Conservation (phyloP, 2,329 filamentous ascomycete species). For the Ophiostoma ips region DNA sequence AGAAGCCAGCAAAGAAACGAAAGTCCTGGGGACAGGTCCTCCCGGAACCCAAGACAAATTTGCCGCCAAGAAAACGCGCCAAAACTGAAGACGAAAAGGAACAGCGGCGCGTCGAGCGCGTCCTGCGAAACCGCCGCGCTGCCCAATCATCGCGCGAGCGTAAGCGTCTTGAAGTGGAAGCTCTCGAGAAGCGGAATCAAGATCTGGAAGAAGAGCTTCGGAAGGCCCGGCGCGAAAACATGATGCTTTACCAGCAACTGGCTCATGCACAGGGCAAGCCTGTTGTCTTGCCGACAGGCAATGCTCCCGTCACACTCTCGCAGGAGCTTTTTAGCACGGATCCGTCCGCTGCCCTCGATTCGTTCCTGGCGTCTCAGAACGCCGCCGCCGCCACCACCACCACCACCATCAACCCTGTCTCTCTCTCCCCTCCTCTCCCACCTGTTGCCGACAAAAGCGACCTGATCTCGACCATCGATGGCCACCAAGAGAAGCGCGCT, state of each 20-base stretch:
- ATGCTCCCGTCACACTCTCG: slow-evolving; percentile 38
- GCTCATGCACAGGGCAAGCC: slow-evolving; percentile 32
- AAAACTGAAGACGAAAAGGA: slow-evolving; percentile 99
- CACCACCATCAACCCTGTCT: slow-evolving; percentile 44
- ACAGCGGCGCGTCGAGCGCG: slow-evolving; percentile 90
- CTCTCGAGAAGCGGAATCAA: slow-evolving; percentile 61
- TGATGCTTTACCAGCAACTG: slow-evolving; percentile 35
- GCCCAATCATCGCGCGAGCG: slow-evolving; percentile 94
- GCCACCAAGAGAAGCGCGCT: neutral
- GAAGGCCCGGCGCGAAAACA: slow-evolving; percentile 25
- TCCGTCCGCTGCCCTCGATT: slow-evolving; percentile 24
- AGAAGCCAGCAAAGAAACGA: slow-evolving; percentile 78
- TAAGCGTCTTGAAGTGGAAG: slow-evolving; percentile 78
- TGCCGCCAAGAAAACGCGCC: slow-evolving; percentile 88
- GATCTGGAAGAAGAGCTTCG: slow-evolving; percentile 50
- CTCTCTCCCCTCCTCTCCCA: slow-evolving; percentile 42
- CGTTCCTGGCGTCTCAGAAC: slow-evolving; percentile 27
- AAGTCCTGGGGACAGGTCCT: slow-evolving; percentile 98
- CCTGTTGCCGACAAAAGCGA: slow-evolving; percentile 34
- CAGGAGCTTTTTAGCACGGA: slow-evolving; percentile 42
- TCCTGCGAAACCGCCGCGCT: slow-evolving; percentile 88
- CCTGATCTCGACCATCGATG: slow-evolving; percentile 9
- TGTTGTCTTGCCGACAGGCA: slow-evolving; percentile 29
- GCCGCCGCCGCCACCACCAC: slow-evolving; percentile 16
- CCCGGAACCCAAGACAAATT: slow-evolving; percentile 89